phyloP scores from a whole-genome alignment of 1,284 basidiomycete species.

The Xerocomus nothofagi region DNA sequence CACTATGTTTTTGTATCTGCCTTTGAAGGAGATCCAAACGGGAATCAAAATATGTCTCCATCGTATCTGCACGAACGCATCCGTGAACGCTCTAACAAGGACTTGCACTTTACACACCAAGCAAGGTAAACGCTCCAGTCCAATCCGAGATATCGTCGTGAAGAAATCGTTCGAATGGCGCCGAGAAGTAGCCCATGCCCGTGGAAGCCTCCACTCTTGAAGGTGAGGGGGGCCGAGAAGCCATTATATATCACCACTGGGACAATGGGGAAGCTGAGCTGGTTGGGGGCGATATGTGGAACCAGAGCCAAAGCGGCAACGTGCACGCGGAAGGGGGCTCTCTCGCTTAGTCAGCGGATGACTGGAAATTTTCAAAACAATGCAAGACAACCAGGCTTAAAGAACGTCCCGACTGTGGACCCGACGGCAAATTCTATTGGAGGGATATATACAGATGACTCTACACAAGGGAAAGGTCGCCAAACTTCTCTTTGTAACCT shows the following conservation, averaged over 20 bases:
- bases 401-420: neutral
- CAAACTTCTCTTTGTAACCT: constrained; percentile 94
- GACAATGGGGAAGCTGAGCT: constrained; percentile 17
- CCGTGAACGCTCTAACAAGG: constrained; percentile 14
- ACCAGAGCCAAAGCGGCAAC: constrained; percentile 11
- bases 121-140: constrained; percentile 65
- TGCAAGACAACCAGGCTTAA: neutral
- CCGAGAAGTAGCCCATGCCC: constrained; percentile 47
- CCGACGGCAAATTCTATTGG: constrained; percentile 18
- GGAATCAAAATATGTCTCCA: constrained; percentile 90
- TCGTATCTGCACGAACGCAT: constrained; percentile 57
- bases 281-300: constrained; percentile 8
- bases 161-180: constrained; percentile 53
- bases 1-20: constrained; percentile 82
- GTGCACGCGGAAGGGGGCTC: neutral
- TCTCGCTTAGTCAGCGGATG: constrained; percentile 24
- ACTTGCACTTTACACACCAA: constrained; percentile 48
- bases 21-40: constrained; percentile 88
- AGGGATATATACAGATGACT: constrained; percentile 29
- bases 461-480: constrained; percentile 88
- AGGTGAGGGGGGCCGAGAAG: constrained; percentile 69
- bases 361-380: neutral
- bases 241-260: constrained; percentile 60
- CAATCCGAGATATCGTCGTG: constrained; percentile 55
- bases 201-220: constrained; percentile 52